Percentiles rank a stretch among this genome's conserved stretches.
Conservation (phyloP, 257 asterid genomes). For the Nicotiana tomentosiformis region DNA sequence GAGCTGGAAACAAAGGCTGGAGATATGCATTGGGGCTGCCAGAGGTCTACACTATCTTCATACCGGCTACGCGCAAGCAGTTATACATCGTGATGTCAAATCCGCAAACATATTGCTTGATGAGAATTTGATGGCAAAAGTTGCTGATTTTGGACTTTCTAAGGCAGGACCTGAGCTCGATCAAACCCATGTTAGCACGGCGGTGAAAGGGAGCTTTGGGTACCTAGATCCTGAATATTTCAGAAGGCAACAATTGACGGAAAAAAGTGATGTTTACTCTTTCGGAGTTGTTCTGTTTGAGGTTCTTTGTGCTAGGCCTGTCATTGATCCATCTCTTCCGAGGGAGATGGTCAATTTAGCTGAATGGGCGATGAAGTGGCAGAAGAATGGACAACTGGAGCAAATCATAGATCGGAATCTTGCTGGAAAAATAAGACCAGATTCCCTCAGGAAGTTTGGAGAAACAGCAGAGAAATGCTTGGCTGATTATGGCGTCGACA, state of each 20-base stretch:
- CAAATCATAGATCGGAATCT: conserved; percentile 41
- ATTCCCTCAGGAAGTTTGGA: conserved; percentile 47
- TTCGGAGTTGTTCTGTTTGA: conserved; percentile 58
- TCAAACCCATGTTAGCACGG: conserved; percentile 52
- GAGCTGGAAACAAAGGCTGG: conserved; percentile 56
- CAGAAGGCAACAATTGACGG: conserved; percentile 51
- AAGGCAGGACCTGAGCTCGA: conserved; percentile 50
- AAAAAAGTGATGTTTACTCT: conserved; percentile 55
- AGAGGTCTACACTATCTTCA: conserved; percentile 59
- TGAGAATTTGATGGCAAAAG: conserved; percentile 51
- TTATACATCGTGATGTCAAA: conserved; percentile 59
- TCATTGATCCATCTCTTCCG: conserved; percentile 46
- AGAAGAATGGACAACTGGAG: conserved; percentile 52
- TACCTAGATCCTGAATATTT: conserved; percentile 55
- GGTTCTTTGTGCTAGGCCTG: conserved; percentile 57
- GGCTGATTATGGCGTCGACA: conserved; percentile 52
- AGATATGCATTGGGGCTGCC: conserved; percentile 59
- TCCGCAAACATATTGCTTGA: conserved; percentile 57
- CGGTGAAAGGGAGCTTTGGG: conserved; percentile 59
- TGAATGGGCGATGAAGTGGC: conserved; percentile 65
- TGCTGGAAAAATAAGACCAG: conserved; percentile 37
- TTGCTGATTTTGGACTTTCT: conserved; percentile 57
- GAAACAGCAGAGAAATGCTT: conserved; percentile 64
- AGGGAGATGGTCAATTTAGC: conserved; percentile 54
- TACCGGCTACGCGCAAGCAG: conserved; percentile 39